Conservation (phyloP, 148 eudicot genomes). For the Dysphania ambrosioides region DNA sequence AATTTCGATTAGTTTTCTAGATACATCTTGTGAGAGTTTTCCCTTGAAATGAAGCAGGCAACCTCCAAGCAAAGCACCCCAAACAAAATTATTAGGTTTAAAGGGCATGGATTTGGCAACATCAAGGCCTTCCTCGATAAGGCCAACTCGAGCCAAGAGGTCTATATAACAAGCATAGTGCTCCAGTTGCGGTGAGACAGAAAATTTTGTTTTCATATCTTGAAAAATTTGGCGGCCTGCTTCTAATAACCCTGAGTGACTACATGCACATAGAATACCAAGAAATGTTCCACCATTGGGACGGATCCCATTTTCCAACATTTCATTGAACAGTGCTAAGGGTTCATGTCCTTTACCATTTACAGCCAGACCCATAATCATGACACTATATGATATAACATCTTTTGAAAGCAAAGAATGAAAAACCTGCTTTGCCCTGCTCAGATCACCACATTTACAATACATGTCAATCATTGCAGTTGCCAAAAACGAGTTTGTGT, state of each 20-base stretch:
- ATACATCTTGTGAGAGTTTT: constrained; percentile 49
- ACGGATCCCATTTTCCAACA: constrained; percentile 33
- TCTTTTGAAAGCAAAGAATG: constrained; percentile 45
- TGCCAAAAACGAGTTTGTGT: constrained; percentile 51
- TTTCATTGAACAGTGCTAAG: constrained; percentile 40
- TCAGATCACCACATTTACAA: constrained; percentile 62
- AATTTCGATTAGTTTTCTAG: constrained; percentile 50
- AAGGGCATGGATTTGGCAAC: constrained; percentile 63
- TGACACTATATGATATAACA: constrained; percentile 62
- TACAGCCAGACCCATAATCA: constrained; percentile 82
- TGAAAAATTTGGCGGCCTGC: constrained; percentile 59
- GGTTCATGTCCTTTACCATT: constrained; percentile 82
- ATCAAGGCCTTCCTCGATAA: constrained; percentile 66
- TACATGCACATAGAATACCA: constrained; percentile 59
- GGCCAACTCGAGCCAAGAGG: constrained; percentile 65
- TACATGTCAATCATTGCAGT: constrained; percentile 84
- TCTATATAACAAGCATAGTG: constrained; percentile 80
- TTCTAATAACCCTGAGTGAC: constrained; percentile 67
- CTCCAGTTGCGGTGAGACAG: constrained; percentile 46
- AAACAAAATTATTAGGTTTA: constrained; percentile 64
- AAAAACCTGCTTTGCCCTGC: constrained; percentile 54
- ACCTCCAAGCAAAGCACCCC: constrained; percentile 85
- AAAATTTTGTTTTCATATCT: constrained; percentile 36
- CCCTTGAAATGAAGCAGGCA: constrained; percentile 60
- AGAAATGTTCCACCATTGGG: constrained; percentile 63